These are phyloP conservation scores for Podosphaera xanthii DNA, from an alignment of 2,329 filamentous ascomycete genomes.

Conservation along the genomic window DNA sequence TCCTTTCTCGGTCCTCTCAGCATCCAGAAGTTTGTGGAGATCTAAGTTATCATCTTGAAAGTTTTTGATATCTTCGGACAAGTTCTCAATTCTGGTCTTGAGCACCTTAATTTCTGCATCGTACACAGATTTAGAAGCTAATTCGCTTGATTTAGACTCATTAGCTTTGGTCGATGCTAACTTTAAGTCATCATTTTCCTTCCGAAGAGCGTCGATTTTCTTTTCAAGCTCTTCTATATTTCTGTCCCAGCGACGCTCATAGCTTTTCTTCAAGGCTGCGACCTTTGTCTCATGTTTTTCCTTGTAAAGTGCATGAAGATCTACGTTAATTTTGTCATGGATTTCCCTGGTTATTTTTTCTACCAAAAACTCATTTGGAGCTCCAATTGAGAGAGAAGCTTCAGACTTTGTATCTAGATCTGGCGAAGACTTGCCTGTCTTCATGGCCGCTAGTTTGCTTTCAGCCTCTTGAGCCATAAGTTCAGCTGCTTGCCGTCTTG, in stretches of 20 bases:
- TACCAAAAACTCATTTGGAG: slow-evolving; percentile 62
- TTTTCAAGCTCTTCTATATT: slow-evolving; percentile 56
- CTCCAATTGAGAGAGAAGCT: slow-evolving; percentile 13
- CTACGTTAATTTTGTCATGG: slow-evolving; percentile 52
- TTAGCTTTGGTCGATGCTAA: slow-evolving; percentile 31
- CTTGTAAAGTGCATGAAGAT: slow-evolving; percentile 85
- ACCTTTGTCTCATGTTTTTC: slow-evolving; percentile 95
- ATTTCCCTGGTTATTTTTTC: slow-evolving; percentile 22
- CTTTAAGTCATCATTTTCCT: slow-evolving; percentile 55
- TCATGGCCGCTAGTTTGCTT: slow-evolving; percentile 53
- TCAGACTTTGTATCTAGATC: slow-evolving; percentile 17
- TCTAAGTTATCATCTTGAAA: slow-evolving; percentile 47
- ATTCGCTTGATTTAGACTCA: slow-evolving; percentile 19
- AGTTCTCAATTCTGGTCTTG: slow-evolving; percentile 46
- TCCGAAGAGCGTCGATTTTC: slow-evolving; percentile 42
- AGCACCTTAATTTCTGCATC: slow-evolving; percentile 69
- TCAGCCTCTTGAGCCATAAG: slow-evolving; percentile 55
- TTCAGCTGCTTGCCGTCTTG: slow-evolving; percentile 49
- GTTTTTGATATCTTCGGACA: slow-evolving; percentile 48
- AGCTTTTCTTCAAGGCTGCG: slow-evolving; percentile 60
- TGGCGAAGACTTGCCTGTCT: slow-evolving; percentile 29
- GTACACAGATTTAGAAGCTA: slow-evolving; percentile 41
- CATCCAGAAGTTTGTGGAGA: slow-evolving; percentile 41
- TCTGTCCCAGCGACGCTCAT: slow-evolving; percentile 79
- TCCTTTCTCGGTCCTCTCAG: slow-evolving; percentile 62